phyloP scores from a whole-genome alignment of 805 yeast species.

The Dipodascus albidus region DNA sequence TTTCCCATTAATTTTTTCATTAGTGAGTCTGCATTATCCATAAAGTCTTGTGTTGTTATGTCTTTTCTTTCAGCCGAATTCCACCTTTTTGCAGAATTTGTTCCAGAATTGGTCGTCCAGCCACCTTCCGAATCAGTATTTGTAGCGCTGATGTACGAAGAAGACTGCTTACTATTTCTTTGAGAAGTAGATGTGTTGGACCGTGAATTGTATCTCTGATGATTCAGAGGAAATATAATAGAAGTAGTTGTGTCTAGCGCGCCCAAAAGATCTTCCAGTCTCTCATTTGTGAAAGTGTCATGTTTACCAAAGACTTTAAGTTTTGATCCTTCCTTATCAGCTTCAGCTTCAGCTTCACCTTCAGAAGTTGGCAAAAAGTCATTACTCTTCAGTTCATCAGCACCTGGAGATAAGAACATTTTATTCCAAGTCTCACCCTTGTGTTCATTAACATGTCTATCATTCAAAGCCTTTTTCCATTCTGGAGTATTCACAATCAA shows the following conservation, averaged over 20 bases:
- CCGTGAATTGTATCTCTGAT: not conserved
- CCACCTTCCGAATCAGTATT: not conserved
- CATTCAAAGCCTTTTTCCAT: not conserved
- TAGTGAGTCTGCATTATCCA: slow-evolving; percentile 20
- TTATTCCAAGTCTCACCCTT: not conserved
- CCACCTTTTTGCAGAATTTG: not conserved
- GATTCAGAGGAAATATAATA: not conserved
- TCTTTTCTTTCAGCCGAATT: slow-evolving; percentile 10
- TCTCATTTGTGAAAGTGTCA: slow-evolving; percentile 20
- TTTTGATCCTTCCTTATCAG: not conserved
- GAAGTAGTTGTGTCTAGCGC: slow-evolving; percentile 7
- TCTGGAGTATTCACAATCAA: not conserved
- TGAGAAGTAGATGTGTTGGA: slow-evolving; percentile 1
- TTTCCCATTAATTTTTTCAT: slow-evolving; percentile 15
- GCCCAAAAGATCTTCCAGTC: slow-evolving; percentile 18
- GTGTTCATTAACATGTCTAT: not conserved
- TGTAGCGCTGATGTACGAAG: slow-evolving; percentile 1
- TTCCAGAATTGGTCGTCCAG: not conserved
- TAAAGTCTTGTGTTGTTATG: slow-evolving; percentile 13
- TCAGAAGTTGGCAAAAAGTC: not conserved
- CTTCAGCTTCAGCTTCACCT: not conserved
- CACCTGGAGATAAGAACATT: not conserved
- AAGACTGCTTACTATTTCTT: not conserved
- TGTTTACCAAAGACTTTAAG: slow-evolving; percentile 18
- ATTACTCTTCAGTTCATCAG: not conserved